Evolutionary conservation across 177 flowering plant species (phyloP).

Genomic region (Vitis hybrid): DNA sequence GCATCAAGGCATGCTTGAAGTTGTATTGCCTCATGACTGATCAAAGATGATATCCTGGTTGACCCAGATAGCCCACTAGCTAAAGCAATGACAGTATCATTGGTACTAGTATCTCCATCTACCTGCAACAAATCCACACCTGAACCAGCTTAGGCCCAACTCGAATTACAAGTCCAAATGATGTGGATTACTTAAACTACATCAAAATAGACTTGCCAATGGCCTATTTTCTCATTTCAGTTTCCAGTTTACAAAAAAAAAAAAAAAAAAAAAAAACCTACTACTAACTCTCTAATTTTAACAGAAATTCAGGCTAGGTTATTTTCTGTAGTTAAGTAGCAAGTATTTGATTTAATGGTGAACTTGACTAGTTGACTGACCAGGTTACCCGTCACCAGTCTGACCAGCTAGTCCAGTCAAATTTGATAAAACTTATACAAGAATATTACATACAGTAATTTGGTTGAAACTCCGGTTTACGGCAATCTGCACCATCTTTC

Average conservation of each 20-base stretch:
- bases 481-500: slow-evolving; percentile 80
- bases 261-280: too few species aligned
- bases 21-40: slow-evolving; percentile 67
- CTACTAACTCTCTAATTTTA: too few species aligned
- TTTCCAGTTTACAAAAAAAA: too few species aligned
- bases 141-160: neutral
- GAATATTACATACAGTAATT: slow-evolving; percentile 69
- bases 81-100: slow-evolving; percentile 94
- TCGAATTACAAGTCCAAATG: neutral
- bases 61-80: slow-evolving; percentile 95
- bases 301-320: too few species aligned
- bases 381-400: too few species aligned
- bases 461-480: slow-evolving; percentile 96
- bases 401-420: too few species aligned
- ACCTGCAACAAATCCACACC: slow-evolving; percentile 52
- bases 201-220: neutral
- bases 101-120: slow-evolving; percentile 98
- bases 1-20: slow-evolving; percentile 93
- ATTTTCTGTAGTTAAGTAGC: too few species aligned
- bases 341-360: too few species aligned
- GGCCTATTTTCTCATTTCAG: too few species aligned
- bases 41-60: slow-evolving; percentile 52
- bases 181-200: neutral
- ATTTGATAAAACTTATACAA: neutral
- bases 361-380: too few species aligned